phyloP scores from a whole-genome alignment of 768 basidiomycete species.

The Sporobolomyces pararoseus region DNA sequence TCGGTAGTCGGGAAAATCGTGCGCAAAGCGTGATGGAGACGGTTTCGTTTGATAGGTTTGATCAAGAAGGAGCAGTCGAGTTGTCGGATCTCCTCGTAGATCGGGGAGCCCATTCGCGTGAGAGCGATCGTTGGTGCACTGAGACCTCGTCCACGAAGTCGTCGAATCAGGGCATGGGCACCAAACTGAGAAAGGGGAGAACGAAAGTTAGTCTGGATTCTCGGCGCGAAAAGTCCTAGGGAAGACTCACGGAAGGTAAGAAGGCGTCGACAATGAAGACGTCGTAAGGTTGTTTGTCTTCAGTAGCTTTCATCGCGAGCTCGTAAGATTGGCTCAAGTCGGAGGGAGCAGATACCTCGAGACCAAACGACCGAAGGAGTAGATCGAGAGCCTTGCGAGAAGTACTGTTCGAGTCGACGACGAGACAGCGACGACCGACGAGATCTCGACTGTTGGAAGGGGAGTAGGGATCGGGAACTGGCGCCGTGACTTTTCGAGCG shows the following conservation, averaged over 20 bases:
- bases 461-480: slow-evolving; percentile 21
- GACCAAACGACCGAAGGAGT: slow-evolving; percentile 31
- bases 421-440: slow-evolving; percentile 27
- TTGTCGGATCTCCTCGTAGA: slow-evolving; percentile 36
- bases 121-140: slow-evolving; percentile 26
- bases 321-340: slow-evolving; percentile 13
- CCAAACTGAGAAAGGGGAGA: slow-evolving; percentile 14
- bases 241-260: slow-evolving; percentile 16
- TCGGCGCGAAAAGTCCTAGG: background rate
- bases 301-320: slow-evolving; percentile 9
- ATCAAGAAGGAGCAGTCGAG: slow-evolving; percentile 38
- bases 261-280: slow-evolving; percentile 39
- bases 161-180: slow-evolving; percentile 32
- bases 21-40: slow-evolving; percentile 37
- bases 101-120: slow-evolving; percentile 37
- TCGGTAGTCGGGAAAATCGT: slow-evolving; percentile 34
- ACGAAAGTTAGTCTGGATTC: background rate
- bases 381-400: slow-evolving; percentile 17
- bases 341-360: background rate
- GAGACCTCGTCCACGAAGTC: slow-evolving; percentile 29
- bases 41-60: slow-evolving; percentile 42
- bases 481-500: background rate
- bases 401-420: slow-evolving; percentile 35
- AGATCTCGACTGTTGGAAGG: slow-evolving; percentile 31
- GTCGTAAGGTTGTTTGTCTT: background rate